Evolutionary conservation across 768 basidiomycete species (phyloP).

Genomic region (Serendipita vermifera): DNA sequence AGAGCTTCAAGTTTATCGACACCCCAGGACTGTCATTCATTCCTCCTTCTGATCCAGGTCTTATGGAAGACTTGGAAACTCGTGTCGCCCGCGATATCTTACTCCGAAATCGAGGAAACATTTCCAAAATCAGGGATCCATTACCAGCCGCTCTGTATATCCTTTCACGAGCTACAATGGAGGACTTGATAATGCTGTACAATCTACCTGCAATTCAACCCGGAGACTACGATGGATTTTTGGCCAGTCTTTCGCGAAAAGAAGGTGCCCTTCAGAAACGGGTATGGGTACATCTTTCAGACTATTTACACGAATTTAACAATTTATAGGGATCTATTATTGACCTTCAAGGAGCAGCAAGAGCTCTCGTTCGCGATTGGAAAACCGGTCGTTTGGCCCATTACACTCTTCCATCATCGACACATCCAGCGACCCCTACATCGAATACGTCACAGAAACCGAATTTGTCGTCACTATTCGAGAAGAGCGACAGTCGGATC

Average conservation of each 20-base stretch:
- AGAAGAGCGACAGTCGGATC: neutral
- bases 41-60: constrained; percentile 15
- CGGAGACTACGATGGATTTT: constrained; percentile 58
- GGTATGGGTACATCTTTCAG: constrained; percentile 33
- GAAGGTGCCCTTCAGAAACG: constrained; percentile 58
- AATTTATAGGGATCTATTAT: constrained; percentile 48
- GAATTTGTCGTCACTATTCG: neutral
- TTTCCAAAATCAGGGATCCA: constrained; percentile 78
- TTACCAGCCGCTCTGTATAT: constrained; percentile 57
- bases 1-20: constrained; percentile 57
- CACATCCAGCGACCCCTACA: neutral
- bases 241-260: constrained; percentile 62
- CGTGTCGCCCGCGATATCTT: constrained; percentile 51
- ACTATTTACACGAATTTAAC: constrained; percentile 12
- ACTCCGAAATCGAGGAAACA: constrained; percentile 63
- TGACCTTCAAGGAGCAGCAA: constrained; percentile 63
- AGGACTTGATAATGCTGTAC: constrained; percentile 87
- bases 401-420: constrained; percentile 45
- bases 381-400: constrained; percentile 55
- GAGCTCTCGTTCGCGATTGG: constrained; percentile 79
- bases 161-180: constrained; percentile 48
- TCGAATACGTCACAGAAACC: neutral
- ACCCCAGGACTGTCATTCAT: constrained; percentile 69
- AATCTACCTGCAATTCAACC: constrained; percentile 63
- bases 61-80: constrained; percentile 27